phyloP scores from a whole-genome alignment of 805 yeast genomes.

The Candida schatavii region DNA sequence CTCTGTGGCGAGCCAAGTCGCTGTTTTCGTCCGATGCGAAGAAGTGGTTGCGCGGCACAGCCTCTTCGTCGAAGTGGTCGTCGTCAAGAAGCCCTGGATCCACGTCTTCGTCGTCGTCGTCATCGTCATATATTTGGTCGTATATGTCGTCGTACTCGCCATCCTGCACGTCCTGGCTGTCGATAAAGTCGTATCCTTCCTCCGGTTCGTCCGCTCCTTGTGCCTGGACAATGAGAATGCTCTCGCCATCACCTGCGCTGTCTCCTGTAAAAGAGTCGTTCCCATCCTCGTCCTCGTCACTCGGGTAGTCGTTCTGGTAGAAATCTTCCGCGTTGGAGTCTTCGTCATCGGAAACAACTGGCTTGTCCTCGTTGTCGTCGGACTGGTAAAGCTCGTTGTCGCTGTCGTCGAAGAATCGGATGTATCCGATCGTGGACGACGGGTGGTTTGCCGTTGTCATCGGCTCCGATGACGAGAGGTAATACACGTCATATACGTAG shows the following conservation, averaged over 20 bases:
- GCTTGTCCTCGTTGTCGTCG: conserved; percentile 36
- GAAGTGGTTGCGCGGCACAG: conserved; percentile 47
- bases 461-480: conserved; percentile 27
- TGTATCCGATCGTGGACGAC: conserved; percentile 50
- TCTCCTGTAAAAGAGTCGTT: no score
- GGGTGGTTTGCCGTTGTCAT: conserved; percentile 48
- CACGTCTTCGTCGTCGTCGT: conserved; percentile 30
- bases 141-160: conserved; percentile 17
- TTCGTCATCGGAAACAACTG: conserved; percentile 60
- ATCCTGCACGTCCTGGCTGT: conserved; percentile 13
- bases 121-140: conserved; percentile 26
- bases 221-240: conserved; percentile 19
- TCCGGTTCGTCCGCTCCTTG: conserved; percentile 8
- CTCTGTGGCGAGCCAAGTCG: conserved; percentile 62
- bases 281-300: conserved; percentile 64
- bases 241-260: conserved; percentile 24
- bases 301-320: conserved; percentile 92
- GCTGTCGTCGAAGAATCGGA: conserved; percentile 54
- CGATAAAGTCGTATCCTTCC: conserved; percentile 12
- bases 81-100: conserved; percentile 17
- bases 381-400: conserved; percentile 38
- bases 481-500: conserved; percentile 88
- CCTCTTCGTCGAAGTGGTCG: conserved; percentile 10
- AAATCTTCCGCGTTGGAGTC: conserved; percentile 91
- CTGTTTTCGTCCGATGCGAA: conserved; percentile 57